Evolutionary conservation across 2,329 filamentous ascomycete genomes (phyloP), one percentile per base, ranked within the genome.

Genomic region (Phaeoacremonium minimum): DNA sequence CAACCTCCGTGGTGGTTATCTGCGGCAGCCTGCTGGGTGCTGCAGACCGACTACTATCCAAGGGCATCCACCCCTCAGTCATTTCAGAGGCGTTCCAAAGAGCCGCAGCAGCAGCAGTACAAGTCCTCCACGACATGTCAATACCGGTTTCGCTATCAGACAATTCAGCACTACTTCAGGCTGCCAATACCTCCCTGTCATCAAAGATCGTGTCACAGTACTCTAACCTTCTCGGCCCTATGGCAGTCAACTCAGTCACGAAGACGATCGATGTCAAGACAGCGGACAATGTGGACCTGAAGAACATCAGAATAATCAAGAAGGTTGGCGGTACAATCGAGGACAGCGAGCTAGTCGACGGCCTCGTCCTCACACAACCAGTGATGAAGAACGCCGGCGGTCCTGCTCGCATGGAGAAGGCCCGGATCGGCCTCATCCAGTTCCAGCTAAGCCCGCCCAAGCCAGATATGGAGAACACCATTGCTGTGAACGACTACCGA

Each of bases 401-500:
- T 6, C 91, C 93, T 36, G 77, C 82, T 50, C 80, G 90, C 55
- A 95, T 97, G 73, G 93, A 98, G 67, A 98, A 98, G 78, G 93
- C 93, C 46, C 85, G 75, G 68, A 98, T 98, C 67, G 93, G 86
- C 47, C 74, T 98, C 44, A 97, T 98, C 50, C 93, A 98, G 62
- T 98, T 98, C 77, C 93, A 98, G 67, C 81, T 98, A 52, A 95
- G 89, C 66, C 91, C 93, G 32, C 93, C 93, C 3, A 98, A 98
- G 69, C 93, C 93, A 50, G 93, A 98, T 81, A 98, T 98, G 93
- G 93, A 98, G 72, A 98, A 98, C 69, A 93, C 94, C 57, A 97
- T 98, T 47, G 84, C 95, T 19, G 93, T 98, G 56, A 98, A 98
- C 66, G 93, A 98, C 71, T 98, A 98, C 76, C 80, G 93, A 57